Evolutionary conservation across 2,329 filamentous ascomycete genomes (phyloP).

Genomic region (Fusarium paranaense): DNA sequence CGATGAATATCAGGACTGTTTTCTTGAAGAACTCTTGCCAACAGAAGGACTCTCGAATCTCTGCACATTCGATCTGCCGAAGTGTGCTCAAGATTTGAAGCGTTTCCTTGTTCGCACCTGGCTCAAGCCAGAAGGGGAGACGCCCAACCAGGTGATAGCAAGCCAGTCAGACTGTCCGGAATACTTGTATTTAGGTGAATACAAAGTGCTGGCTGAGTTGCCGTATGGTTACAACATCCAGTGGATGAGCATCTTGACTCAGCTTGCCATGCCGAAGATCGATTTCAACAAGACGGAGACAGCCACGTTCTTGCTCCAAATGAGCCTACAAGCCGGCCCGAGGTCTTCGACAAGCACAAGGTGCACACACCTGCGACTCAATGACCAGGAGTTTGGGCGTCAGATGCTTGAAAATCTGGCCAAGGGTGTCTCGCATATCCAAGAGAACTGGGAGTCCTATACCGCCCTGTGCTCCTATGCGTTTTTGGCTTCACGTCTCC

Average conservation of each 20-base stretch:
- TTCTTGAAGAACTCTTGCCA: not conserved
- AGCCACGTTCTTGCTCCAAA: constrained; percentile 31
- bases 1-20: not conserved
- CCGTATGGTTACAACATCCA: constrained; percentile 25
- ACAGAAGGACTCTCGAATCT: not conserved
- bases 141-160: constrained; percentile 65
- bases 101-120: constrained; percentile 26
- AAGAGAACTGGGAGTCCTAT: constrained; percentile 41
- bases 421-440: constrained; percentile 2
- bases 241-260: constrained; percentile 37
- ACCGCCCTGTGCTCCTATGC: constrained; percentile 28
- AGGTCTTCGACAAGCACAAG: not conserved
- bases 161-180: constrained; percentile 59
- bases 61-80: constrained; percentile 33
- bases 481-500: constrained; percentile 23
- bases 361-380: constrained; percentile 1
- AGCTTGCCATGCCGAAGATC: constrained; percentile 35
- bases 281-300: constrained; percentile 42
- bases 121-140: constrained; percentile 3
- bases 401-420: not conserved
- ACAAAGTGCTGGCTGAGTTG: constrained; percentile 51
- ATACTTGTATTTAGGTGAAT: constrained; percentile 64
- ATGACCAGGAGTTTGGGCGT: constrained; percentile 13
- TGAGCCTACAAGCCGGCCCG: constrained; percentile 35
- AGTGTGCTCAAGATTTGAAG: constrained; percentile 9